Evolutionary conservation across 352 stramenopile species (phyloP).

Genomic region (Elongisporangium undulatum): DNA sequence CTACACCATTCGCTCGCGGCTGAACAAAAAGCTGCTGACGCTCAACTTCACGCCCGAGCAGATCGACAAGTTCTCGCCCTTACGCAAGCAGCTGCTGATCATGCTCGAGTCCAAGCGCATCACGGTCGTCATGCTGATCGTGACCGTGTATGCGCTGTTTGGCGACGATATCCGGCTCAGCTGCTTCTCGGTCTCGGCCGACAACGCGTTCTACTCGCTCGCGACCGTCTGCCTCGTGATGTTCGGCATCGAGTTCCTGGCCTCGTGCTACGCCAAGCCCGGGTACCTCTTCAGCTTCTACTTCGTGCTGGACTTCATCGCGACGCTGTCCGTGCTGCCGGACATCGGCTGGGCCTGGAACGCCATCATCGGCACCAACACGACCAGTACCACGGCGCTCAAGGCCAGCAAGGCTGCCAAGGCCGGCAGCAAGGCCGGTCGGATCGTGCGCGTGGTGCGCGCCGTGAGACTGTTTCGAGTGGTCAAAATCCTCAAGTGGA

Average conservation of each 20-base stretch:
- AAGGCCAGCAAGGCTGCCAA: conserved; percentile 70
- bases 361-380: conserved; percentile 58
- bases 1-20: background rate
- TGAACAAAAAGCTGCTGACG: conserved; percentile 15
- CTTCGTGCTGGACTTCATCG: conserved; percentile 84
- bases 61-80: conserved; percentile 30
- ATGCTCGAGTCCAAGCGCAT: conserved; percentile 76
- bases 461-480: conserved; percentile 81
- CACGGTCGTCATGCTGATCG: conserved; percentile 83
- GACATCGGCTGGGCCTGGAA: conserved; percentile 84
- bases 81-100: conserved; percentile 27
- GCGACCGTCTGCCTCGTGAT: conserved; percentile 86
- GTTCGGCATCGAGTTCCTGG: conserved; percentile 87
- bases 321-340: conserved; percentile 76
- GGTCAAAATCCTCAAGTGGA: conserved; percentile 86
- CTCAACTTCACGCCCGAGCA: conserved; percentile 24
- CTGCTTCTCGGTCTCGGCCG: conserved; percentile 54
- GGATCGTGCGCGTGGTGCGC: conserved; percentile 83
- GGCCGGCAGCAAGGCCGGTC: conserved; percentile 72
- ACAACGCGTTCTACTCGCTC: conserved; percentile 83
- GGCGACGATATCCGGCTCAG: conserved; percentile 89
- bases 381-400: conserved; percentile 39
- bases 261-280: conserved; percentile 67
- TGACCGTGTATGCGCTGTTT: conserved; percentile 93
- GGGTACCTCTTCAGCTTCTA: conserved; percentile 91